These are phyloP conservation scores for Coniochaeta sp. DNA, from an alignment of 2,329 filamentous ascomycete species.

Conservation along the genomic window DNA sequence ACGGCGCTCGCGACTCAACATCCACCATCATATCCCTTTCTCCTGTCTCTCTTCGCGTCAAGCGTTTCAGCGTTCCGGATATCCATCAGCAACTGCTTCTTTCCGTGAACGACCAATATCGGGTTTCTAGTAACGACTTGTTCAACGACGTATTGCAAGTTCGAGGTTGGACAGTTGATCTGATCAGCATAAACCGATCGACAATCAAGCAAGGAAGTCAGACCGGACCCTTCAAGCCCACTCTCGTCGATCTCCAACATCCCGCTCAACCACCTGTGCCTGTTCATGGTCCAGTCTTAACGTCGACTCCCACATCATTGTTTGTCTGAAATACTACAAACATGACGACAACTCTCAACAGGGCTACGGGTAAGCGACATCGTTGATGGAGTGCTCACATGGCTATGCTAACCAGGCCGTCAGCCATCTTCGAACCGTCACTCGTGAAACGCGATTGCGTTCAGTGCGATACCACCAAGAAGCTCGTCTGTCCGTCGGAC, in stretches of 20 bases:
- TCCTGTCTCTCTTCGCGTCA: background rate
- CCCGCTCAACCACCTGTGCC: background rate
- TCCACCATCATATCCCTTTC: background rate
- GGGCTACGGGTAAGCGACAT: background rate
- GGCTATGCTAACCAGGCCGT: background rate
- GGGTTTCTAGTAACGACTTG: background rate
- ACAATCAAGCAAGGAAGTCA: background rate
- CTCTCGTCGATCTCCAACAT: background rate
- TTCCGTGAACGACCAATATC: background rate
- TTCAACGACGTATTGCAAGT: background rate
- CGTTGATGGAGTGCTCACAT: background rate
- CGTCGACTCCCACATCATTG: background rate
- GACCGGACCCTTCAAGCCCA: background rate
- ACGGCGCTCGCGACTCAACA: too few species aligned
- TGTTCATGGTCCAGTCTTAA: background rate
- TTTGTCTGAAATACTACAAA: background rate
- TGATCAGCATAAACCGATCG: conserved; percentile 1
- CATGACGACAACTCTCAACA: background rate
- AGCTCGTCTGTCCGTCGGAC: conserved; percentile 33
- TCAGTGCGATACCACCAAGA: conserved; percentile 28
- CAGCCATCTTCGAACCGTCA: background rate
- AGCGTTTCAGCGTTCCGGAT: background rate
- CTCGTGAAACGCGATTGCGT: conserved; percentile 28
- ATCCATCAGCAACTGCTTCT: background rate
- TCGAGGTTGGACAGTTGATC: background rate